Percentiles rank a stretch among this genome's conserved stretches.
Evolutionary conservation across 1,139 yeast species (phyloP).

Genomic region (Candida labiduridarum): DNA sequence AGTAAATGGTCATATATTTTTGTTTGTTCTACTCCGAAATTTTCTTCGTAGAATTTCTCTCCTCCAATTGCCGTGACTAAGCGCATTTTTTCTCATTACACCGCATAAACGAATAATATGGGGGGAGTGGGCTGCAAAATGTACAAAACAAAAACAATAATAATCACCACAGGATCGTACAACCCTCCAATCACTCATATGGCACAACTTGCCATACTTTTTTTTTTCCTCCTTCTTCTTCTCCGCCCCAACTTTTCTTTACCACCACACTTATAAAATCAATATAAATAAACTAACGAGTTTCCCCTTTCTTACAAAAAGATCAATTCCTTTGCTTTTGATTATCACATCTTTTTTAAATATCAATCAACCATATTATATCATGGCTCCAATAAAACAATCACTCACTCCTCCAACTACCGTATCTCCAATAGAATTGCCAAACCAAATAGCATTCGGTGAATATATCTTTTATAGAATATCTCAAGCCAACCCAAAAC

Average conservation of each 20-base stretch:
- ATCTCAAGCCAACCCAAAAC: conserved; percentile 37
- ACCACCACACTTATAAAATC: background rate
- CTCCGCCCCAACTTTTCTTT: background rate
- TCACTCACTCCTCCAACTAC: background rate
- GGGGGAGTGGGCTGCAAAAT: background rate
- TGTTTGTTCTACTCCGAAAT: background rate
- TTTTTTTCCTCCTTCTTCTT: background rate
- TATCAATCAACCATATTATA: background rate
- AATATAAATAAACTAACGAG: background rate
- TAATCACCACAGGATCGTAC: background rate
- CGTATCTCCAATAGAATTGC: conserved; percentile 1
- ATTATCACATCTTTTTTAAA: background rate
- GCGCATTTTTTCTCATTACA: conserved; percentile 1
- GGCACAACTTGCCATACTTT: background rate
- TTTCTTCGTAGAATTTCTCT: too few species aligned
- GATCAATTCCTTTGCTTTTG: background rate
- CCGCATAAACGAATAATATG: too few species aligned
- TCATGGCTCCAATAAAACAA: conserved; percentile 7
- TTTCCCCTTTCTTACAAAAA: background rate
- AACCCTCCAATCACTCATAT: background rate
- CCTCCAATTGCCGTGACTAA: conserved; percentile 4
- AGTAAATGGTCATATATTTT: too few species aligned
- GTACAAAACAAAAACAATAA: background rate
- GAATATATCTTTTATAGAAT: conserved; percentile 42
- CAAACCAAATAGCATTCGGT: conserved; percentile 33